A percentile compares a stretch with the other conserved stretches of the same genome.
These are phyloP conservation scores for Eucalyptus pauciflora DNA, from an alignment of 345 rosid genomes.

Conservation along the genomic window DNA sequence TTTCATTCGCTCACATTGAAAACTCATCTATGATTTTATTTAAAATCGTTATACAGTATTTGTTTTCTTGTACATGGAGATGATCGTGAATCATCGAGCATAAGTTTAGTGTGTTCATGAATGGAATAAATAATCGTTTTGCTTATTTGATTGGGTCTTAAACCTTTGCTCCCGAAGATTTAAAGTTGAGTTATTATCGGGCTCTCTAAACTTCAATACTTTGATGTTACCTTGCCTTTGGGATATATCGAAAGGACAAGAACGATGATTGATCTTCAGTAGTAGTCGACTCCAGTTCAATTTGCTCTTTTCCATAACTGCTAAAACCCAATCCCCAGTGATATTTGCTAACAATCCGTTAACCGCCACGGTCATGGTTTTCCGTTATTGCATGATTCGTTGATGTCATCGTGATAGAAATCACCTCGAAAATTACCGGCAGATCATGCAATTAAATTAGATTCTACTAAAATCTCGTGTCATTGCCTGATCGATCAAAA, in stretches of 20 bases:
- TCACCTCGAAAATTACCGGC: neutral
- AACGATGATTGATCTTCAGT: neutral
- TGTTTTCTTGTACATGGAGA: neutral
- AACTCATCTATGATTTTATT: neutral
- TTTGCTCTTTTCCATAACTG: neutral
- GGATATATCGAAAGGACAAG: neutral
- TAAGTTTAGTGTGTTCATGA: neutral
- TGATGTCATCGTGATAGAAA: neutral
- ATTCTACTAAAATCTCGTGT: neutral
- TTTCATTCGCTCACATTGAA: neutral
- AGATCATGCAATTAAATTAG: neutral
- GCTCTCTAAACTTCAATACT: neutral
- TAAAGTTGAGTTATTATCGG: neutral
- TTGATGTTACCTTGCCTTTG: neutral
- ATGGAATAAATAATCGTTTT: neutral
- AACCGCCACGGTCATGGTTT: neutral
- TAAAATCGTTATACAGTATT: neutral
- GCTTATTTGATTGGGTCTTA: neutral
- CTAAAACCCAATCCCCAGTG: neutral
- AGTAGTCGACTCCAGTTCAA: neutral
- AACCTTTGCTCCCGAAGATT: neutral
- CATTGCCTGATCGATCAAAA: neutral
- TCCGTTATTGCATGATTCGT: neutral
- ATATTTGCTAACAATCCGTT: neutral
- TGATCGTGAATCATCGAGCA: neutral